Percentiles rank a stretch among this genome's conserved stretches.
phyloP scores from a whole-genome alignment of 768 basidiomycete species.

The Tylopilus vinaceipallidus region DNA sequence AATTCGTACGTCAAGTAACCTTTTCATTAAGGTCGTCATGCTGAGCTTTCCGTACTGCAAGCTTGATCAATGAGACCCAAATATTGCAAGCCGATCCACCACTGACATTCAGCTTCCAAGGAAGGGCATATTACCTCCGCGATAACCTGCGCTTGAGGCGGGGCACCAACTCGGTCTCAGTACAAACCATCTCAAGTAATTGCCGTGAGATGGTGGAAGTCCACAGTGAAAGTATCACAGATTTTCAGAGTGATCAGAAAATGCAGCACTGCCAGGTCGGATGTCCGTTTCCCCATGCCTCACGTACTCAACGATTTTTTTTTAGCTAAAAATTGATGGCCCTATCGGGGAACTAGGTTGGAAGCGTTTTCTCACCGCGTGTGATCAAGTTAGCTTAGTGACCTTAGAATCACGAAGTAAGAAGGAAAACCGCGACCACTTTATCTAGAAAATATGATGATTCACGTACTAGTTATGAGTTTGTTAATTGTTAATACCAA shows the following conservation, averaged over 20 bases:
- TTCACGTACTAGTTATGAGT: constrained; percentile 1
- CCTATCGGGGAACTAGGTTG: constrained; percentile 39
- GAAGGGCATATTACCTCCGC: constrained; percentile 45
- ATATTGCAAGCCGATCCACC: constrained; percentile 48
- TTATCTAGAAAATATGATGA: constrained; percentile 10
- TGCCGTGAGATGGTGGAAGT: constrained; percentile 11
- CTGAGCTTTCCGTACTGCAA: constrained; percentile 26
- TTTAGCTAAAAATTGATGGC: constrained; percentile 47
- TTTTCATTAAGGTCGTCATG: not conserved
- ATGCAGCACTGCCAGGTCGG: constrained; percentile 54
- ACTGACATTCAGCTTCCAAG: constrained; percentile 36
- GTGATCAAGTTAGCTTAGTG: constrained; percentile 41
- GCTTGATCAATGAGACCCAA: constrained; percentile 31
- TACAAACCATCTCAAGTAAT: constrained; percentile 3
- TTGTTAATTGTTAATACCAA: not conserved
- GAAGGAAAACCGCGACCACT: constrained; percentile 2
- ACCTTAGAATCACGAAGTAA: constrained; percentile 28
- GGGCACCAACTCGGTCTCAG: constrained; percentile 29
- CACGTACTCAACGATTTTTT: not conserved
- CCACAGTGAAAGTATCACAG: constrained; percentile 48
- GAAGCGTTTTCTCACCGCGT: constrained; percentile 42
- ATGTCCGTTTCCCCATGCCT: not conserved
- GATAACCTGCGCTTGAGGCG: constrained; percentile 48
- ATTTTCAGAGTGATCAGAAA: constrained; percentile 54
- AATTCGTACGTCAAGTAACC: constrained; percentile 39